Conservation (phyloP, 371 early-diverging fungal genomes). For the Syncephalastrum racemosum region DNA sequence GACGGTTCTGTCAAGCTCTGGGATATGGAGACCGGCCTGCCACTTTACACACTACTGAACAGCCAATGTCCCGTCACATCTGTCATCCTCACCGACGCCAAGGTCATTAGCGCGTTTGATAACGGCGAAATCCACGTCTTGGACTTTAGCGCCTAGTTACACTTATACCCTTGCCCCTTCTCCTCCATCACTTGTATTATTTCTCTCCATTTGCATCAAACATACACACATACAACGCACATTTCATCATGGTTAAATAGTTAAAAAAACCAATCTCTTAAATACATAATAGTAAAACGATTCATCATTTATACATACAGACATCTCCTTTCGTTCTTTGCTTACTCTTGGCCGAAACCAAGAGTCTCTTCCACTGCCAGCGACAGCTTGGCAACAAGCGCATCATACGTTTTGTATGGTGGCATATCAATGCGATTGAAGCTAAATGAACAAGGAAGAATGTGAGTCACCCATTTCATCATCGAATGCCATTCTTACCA, state of each 20-base stretch:
- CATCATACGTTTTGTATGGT: slow-evolving; percentile 76
- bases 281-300: too few species aligned
- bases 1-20: slow-evolving; percentile 89
- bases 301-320: too few species aligned
- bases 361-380: slow-evolving; percentile 93
- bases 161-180: slow-evolving; percentile 4
- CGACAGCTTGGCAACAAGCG: slow-evolving; percentile 78
- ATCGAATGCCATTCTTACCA: slow-evolving; percentile 59
- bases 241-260: too few species aligned
- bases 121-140: slow-evolving; percentile 72
- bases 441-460: slow-evolving; percentile 29
- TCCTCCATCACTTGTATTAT: slow-evolving; percentile 3
- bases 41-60: slow-evolving; percentile 65
- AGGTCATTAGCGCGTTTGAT: slow-evolving; percentile 78
- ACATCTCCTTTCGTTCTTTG: background rate
- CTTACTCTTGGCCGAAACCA: slow-evolving; percentile 81
- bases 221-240: too few species aligned
- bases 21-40: slow-evolving; percentile 81
- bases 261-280: too few species aligned
- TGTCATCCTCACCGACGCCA: slow-evolving; percentile 75
- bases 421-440: slow-evolving; percentile 97
- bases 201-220: background rate
- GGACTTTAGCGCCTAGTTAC: slow-evolving; percentile 53
- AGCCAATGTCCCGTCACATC: slow-evolving; percentile 64
- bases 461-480: background rate